phyloP scores from a whole-genome alignment of 768 basidiomycete species.

The Lentinus tigrinus region DNA sequence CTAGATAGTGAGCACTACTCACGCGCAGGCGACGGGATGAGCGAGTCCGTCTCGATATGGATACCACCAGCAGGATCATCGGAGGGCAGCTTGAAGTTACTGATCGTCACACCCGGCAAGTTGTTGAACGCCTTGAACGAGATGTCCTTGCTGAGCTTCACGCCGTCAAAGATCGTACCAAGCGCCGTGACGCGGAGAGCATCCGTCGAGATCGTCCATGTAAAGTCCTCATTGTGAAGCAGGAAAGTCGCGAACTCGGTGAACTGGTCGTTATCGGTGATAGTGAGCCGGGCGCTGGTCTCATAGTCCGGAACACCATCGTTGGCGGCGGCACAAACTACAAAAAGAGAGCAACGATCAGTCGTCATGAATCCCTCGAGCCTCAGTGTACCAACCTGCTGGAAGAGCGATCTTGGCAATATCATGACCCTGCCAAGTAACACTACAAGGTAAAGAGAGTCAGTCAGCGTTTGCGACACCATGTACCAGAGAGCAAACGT shows the following conservation, averaged over 20 bases:
- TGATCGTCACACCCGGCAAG: slow-evolving; percentile 68
- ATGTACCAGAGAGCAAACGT: slow-evolving; percentile 22
- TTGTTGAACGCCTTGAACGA: slow-evolving; percentile 70
- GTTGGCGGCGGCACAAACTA: slow-evolving; percentile 70
- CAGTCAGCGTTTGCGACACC: background rate
- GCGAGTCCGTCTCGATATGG: slow-evolving; percentile 63
- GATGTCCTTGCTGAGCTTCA: slow-evolving; percentile 58
- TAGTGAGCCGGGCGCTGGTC: slow-evolving; percentile 51
- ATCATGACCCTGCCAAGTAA: slow-evolving; percentile 59
- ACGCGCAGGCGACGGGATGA: slow-evolving; percentile 68
- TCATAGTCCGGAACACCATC: slow-evolving; percentile 63
- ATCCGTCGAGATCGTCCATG: slow-evolving; percentile 70
- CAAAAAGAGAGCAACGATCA: slow-evolving; percentile 44
- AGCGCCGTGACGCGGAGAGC: slow-evolving; percentile 63
- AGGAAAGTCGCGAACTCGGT: slow-evolving; percentile 65
- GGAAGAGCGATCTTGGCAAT: slow-evolving; percentile 68
- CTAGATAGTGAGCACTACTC: slow-evolving; percentile 27
- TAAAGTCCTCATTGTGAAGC: slow-evolving; percentile 61
- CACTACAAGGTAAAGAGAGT: slow-evolving; percentile 37
- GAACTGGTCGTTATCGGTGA: slow-evolving; percentile 55
- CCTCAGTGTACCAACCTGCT: slow-evolving; percentile 38
- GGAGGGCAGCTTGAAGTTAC: slow-evolving; percentile 66
- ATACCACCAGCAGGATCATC: slow-evolving; percentile 71
- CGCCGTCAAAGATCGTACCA: slow-evolving; percentile 66
- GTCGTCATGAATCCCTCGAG: background rate